These are phyloP conservation scores for Kwoniella heveanensis DNA, from an alignment of 768 basidiomycete genomes.

Conservation along the genomic window DNA sequence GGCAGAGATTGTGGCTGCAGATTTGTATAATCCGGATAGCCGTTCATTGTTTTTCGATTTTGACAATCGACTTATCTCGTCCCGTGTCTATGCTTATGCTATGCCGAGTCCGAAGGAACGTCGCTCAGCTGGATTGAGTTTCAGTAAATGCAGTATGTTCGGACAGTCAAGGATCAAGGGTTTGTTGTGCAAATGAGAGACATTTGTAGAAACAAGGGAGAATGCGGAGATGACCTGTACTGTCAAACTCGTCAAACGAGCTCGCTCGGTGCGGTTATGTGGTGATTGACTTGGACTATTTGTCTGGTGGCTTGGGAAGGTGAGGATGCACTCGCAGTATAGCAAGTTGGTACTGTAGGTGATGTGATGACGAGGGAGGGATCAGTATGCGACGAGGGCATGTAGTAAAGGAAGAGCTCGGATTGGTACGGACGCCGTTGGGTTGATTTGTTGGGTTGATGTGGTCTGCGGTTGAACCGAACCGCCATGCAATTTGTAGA, in stretches of 20 bases:
- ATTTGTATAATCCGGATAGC: slow-evolving; percentile 9
- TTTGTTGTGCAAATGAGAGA: background rate
- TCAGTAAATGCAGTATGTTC: background rate
- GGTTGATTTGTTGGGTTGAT: background rate
- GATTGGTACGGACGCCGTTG: background rate
- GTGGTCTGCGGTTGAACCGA: no score
- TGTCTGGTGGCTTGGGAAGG: background rate
- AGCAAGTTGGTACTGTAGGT: no score
- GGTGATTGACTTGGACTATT: background rate
- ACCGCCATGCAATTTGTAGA: no score
- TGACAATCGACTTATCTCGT: no score
- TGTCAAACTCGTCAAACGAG: background rate
- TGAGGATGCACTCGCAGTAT: no score
- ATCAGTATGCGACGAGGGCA: no score
- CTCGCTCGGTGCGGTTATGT: background rate
- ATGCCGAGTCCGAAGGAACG: no score
- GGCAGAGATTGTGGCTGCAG: slow-evolving; percentile 2
- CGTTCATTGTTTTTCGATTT: slow-evolving; percentile 4
- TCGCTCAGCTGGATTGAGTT: background rate
- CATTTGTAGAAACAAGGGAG: slow-evolving; percentile 2
- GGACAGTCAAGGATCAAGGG: slow-evolving; percentile 2
- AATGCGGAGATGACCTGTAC: background rate
- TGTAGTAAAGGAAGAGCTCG: background rate
- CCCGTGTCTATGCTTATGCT: background rate
- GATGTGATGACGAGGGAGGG: no score